Evolutionary conservation across 192 early-diverging fungal species (phyloP).

Genomic region (Gaertneriomyces semiglobifer): DNA sequence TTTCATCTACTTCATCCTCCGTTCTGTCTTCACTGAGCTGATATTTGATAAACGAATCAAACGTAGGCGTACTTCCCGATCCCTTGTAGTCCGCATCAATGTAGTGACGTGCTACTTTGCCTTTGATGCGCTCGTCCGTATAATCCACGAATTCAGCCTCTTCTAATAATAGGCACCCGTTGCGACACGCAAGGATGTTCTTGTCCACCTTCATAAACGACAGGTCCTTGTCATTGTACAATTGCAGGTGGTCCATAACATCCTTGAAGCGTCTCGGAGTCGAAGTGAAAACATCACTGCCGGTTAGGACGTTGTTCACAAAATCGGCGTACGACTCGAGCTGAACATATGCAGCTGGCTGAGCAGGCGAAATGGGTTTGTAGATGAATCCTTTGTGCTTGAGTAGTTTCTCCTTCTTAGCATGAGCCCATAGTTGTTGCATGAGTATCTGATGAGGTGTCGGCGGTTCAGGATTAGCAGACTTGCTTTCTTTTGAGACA

Average conservation of each 20-base stretch:
- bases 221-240: conserved; percentile 7
- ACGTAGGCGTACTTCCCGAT: conserved; percentile 3
- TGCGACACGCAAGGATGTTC: conserved; percentile 14
- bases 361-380: too few relatives aligned
- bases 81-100: conserved; percentile 6
- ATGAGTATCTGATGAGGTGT: conserved; percentile 11
- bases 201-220: conserved; percentile 9
- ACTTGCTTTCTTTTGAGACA: too few relatives aligned
- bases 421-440: not conserved
- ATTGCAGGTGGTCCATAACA: conserved; percentile 8
- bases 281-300: conserved; percentile 4
- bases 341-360: conserved; percentile 14
- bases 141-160: not conserved
- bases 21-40: not conserved
- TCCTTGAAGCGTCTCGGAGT: conserved; percentile 11
- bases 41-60: conserved; percentile 1
- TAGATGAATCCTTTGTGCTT: conserved; percentile 8
- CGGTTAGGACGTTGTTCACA: conserved; percentile 4
- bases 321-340: conserved; percentile 7
- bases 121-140: not conserved
- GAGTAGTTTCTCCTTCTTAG: not conserved
- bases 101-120: conserved; percentile 12
- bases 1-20: not conserved
- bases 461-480: too few relatives aligned
- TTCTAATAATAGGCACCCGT: conserved; percentile 4